phyloP scores from a whole-genome alignment of 441 rosid species.

The Erodium trifolium region DNA sequence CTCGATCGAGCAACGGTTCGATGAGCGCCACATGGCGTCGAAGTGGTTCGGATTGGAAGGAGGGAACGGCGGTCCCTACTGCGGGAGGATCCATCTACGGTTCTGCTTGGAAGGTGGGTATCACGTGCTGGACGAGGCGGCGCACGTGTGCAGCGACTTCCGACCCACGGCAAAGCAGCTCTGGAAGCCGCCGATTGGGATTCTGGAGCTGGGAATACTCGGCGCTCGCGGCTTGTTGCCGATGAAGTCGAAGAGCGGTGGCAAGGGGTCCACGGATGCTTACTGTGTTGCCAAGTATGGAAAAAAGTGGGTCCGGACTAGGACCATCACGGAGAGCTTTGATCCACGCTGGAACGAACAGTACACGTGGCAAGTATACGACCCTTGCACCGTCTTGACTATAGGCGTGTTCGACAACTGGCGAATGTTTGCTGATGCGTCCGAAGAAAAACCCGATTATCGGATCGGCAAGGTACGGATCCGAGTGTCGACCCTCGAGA shows the following conservation, averaged over 20 bases:
- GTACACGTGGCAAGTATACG: slow-evolving; percentile 65
- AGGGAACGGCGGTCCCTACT: slow-evolving; percentile 32
- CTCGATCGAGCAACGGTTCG: slow-evolving; percentile 24
- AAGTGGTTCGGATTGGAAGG: slow-evolving; percentile 31
- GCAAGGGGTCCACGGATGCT: slow-evolving; percentile 53
- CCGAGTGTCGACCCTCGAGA: slow-evolving; percentile 48
- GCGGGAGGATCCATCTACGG: slow-evolving; percentile 49
- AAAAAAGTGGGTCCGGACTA: slow-evolving; percentile 59
- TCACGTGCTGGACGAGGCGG: slow-evolving; percentile 71
- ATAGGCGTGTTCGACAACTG: slow-evolving; percentile 52
- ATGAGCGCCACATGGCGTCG: slow-evolving; percentile 22
- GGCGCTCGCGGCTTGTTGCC: slow-evolving; percentile 52
- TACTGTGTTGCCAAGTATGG: slow-evolving; percentile 62
- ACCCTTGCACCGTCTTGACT: slow-evolving; percentile 54
- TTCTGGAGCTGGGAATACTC: slow-evolving; percentile 50
- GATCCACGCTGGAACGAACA: slow-evolving; percentile 94
- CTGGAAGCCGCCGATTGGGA: slow-evolving; percentile 56
- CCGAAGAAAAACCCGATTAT: slow-evolving; percentile 35
- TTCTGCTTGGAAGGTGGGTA: slow-evolving; percentile 67
- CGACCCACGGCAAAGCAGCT: slow-evolving; percentile 62
- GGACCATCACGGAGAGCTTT: slow-evolving; percentile 46
- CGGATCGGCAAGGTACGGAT: slow-evolving; percentile 51
- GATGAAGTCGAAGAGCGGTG: slow-evolving; percentile 38
- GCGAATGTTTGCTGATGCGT: slow-evolving; percentile 35
- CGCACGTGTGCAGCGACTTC: slow-evolving; percentile 58